phyloP scores from a whole-genome alignment of 2,329 filamentous ascomycete species.

The Plenodomus lindquistii region DNA sequence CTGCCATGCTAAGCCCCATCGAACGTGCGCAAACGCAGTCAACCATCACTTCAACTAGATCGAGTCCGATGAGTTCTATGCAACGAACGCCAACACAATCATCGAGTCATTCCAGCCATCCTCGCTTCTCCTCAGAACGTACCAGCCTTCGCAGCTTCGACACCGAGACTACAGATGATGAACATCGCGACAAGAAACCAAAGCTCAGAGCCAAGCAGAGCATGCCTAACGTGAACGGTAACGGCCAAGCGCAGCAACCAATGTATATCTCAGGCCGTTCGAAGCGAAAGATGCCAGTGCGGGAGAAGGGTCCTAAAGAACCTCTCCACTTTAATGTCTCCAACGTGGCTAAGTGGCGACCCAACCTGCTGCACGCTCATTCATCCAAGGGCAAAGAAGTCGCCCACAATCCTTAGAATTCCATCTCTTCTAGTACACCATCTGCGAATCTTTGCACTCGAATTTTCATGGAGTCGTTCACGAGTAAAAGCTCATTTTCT shows the following conservation, averaged over 20 bases:
- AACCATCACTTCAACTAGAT: conserved; percentile 13
- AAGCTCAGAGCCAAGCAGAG: conserved; percentile 45
- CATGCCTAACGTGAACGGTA: conserved; percentile 34
- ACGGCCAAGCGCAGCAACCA: conserved; percentile 28
- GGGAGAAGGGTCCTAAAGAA: conserved; percentile 44
- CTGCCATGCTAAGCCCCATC: conserved; percentile 40
- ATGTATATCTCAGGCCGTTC: conserved; percentile 48
- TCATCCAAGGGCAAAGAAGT: conserved; percentile 44
- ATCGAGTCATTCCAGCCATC: conserved; percentile 21
- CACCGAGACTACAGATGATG: conserved; percentile 42
- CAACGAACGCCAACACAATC: conserved; percentile 17
- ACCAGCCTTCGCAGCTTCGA: conserved; percentile 45
- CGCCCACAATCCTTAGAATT: conserved; percentile 18
- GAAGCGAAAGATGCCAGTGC: conserved; percentile 47
- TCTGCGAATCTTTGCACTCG: background rate
- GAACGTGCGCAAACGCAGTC: conserved; percentile 33
- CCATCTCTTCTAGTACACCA: background rate
- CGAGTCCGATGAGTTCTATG: conserved; percentile 14
- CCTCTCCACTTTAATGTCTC: conserved; percentile 46
- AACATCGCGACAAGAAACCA: conserved; percentile 47
- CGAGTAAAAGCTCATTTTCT: conserved; percentile 23
- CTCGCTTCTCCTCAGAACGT: conserved; percentile 39
- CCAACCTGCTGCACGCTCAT: conserved; percentile 36
- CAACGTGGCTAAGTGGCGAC: conserved; percentile 41
- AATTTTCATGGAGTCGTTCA: conserved; percentile 20